Evolutionary conservation across 345 rosid species (phyloP), one percentile per base, ranked within the genome.

Genomic region (Salix dunnii): DNA sequence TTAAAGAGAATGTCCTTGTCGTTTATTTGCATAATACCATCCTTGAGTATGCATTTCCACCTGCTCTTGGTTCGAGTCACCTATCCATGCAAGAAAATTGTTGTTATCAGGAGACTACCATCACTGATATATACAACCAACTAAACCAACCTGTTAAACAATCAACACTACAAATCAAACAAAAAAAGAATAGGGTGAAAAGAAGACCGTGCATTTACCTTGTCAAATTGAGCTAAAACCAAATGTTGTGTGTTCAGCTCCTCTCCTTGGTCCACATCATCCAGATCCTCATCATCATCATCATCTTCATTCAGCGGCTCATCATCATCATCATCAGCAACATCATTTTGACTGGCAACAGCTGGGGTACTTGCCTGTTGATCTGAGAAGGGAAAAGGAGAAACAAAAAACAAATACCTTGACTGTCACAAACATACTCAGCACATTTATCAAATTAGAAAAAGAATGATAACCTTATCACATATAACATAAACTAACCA

Each of bases 1-100:
- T 93, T 96, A 81, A 96, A 96, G 83, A 96, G 94, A 86, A 93
- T 85, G 85, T 96, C 99, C 80, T 91, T 90, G 42, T 95, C 88
- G 86, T 93, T 93, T 85, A 93, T 93, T 79, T 90, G 99, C 98
- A 96, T 92, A 79, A 96, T 93, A 73, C 98, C 99, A 70, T 96
- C 98, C 89, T 96, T 96, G 85, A 96, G 88, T 11, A 82, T 86
- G 83, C 99, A 96, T 80, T 96, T 96, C 99, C 99, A 96, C 81
- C 74, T 83, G 93, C 94, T 96, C 88, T 96, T 96, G 58, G 98
- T 90, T 33, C 99, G 98, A 72, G 94, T 91, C 78, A 96, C 99
- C 99, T 96, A 69, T 48, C 75, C 53, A 67, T 66, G 74, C 78
- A 76, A 69, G 63, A 25, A 53, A 11, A 82, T 33, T n/a, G 8